Evolutionary conservation across 2,329 filamentous ascomycete genomes (phyloP), one percentile per base, ranked within the genome.

Genomic region (Penicillium sp.): DNA sequence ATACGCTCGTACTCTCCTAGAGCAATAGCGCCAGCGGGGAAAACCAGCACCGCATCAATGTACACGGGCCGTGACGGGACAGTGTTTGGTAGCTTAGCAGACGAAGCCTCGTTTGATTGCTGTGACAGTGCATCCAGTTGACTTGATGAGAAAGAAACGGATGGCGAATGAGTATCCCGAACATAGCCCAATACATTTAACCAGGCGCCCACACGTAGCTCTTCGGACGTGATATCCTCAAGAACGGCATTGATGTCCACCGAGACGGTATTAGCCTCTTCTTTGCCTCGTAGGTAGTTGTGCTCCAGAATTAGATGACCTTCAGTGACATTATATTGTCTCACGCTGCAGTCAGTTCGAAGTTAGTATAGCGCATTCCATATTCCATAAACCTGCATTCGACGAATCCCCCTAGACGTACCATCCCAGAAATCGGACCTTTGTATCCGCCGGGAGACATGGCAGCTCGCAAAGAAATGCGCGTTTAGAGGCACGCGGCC

Each of bases 381-480:
- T 48, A 40, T 40, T 55, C 21, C 26, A 33, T 28, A 42, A 33
- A 37, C 45, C 13, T 14, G 2, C 52, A 37, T 60, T 48, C 58
- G 34, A 40, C 18, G 33, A 40, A 42, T 57, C 39, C 11, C 42
- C 48, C 21, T 48, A n/a, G 29, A 76, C 86, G 77, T 81, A 96
- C 93, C 92, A 97, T 73, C 91, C 92, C 47, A 97, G 76, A 72
- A 97, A 96, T 57, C 93, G 87, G 56, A 97, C 88, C 76, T 97
- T 97, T n/a, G 86, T 83, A 36, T 84, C 83, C 13, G 77, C 60
- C n/a, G 76, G 68, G 45, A 77, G 77, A 47, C 69, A 67, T 3
- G 81, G 76, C 13, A 92, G 75, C 52, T 83, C 77, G 13, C 83
- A 84, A 51, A 93, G 79, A 55, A 91, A 85, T 55, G 87, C 85